A percentile compares a stretch with the other conserved stretches of the same genome.
Evolutionary conservation across 2,329 filamentous ascomycete genomes (phyloP).

Genomic region (Knufia petricola): DNA sequence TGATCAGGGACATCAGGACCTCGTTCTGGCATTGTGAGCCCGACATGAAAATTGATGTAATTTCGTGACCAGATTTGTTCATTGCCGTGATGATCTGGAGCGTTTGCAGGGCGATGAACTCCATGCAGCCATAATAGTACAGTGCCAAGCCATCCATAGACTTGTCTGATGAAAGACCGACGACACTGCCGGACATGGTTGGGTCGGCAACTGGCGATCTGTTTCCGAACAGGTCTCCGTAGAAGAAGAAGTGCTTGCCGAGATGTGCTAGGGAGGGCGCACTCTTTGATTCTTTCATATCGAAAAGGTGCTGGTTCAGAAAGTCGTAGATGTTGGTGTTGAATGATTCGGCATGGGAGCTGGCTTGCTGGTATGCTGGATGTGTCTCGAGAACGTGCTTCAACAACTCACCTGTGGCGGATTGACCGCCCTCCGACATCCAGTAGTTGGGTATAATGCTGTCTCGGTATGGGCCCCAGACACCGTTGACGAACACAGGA

Average conservation of each 20-base stretch:
- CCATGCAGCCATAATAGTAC: conserved; percentile 92
- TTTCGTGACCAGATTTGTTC: conserved; percentile 80
- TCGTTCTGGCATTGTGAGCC: conserved; percentile 95
- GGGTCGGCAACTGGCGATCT: conserved; percentile 86
- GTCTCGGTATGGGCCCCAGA: conserved; percentile 96
- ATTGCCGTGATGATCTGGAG: conserved; percentile 90
- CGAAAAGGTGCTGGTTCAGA: conserved; percentile 75
- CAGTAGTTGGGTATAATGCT: conserved; percentile 85
- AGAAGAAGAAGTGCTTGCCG: conserved; percentile 94
- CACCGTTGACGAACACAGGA: conserved; percentile 85
- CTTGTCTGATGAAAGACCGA: conserved; percentile 80
- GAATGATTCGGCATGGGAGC: conserved; percentile 68
- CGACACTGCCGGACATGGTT: conserved; percentile 81
- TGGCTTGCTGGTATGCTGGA: conserved; percentile 72
- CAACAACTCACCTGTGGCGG: conserved; percentile 86
- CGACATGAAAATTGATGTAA: conserved; percentile 96
- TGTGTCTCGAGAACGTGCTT: conserved; percentile 94
- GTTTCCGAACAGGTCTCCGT: conserved; percentile 95
- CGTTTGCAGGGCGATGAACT: conserved; percentile 96
- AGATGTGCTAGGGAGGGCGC: conserved; percentile 77
- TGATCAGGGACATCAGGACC: conserved; percentile 82
- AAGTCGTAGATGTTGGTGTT: conserved; percentile 91
- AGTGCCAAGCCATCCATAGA: conserved; percentile 77
- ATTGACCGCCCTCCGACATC: conserved; percentile 97
- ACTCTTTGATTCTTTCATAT: conserved; percentile 57